Conservation (phyloP, 345 rosid genomes). For the Arabis hirsuta region DNA sequence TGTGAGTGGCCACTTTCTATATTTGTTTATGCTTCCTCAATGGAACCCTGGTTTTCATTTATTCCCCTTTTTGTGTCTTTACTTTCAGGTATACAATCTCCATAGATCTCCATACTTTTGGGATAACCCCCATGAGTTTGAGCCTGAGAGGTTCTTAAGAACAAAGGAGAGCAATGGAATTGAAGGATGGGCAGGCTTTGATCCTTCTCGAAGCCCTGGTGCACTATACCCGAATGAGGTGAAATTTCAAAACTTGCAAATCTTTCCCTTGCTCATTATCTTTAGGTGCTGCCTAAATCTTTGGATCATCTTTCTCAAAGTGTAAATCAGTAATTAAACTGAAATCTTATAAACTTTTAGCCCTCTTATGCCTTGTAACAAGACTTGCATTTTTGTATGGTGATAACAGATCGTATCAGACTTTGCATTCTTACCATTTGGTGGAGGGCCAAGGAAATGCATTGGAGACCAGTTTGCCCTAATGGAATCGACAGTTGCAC, state of each 20-base stretch:
- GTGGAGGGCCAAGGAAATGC: constrained; percentile 94
- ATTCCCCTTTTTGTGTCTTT: not conserved
- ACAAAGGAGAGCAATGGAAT: constrained; percentile 56
- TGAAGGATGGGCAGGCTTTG: constrained; percentile 92
- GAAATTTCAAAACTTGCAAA: not conserved
- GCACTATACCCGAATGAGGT: constrained; percentile 94
- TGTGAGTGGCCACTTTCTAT: constrained; percentile 48
- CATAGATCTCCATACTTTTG: constrained; percentile 93
- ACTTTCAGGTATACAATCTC: constrained; percentile 76
- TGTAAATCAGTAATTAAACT: not conserved
- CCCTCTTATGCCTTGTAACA: constrained; percentile 21
- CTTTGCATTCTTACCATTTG: constrained; percentile 88
- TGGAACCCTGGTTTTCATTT: not conserved
- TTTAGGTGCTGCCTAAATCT: not conserved
- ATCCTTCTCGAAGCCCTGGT: constrained; percentile 92
- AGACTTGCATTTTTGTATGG: constrained; percentile 21
- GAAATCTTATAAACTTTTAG: not conserved
- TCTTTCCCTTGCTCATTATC: not conserved
- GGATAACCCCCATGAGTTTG: constrained; percentile 77
- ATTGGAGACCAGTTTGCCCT: constrained; percentile 96
- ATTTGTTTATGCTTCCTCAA: not conserved
- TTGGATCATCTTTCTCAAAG: constrained; percentile 4
- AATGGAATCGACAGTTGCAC: constrained; percentile 83
- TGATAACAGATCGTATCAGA: constrained; percentile 72
- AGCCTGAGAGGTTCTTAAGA: constrained; percentile 79